Conservation (phyloP, 2,329 filamentous ascomycete species). For the Penicillium sp. region DNA sequence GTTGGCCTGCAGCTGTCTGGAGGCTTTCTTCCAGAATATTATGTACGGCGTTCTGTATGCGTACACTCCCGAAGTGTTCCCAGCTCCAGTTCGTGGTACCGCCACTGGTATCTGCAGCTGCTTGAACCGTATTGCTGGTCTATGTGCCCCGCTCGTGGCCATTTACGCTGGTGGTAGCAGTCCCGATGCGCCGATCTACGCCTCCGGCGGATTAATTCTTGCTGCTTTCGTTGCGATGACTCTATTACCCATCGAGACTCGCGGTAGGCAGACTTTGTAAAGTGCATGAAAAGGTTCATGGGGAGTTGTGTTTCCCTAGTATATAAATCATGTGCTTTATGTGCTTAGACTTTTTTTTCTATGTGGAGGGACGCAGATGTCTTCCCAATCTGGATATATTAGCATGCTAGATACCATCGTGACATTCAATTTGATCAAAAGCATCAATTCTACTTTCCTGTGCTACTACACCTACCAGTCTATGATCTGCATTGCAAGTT, state of each 20-base stretch:
- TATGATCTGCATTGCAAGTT: neutral
- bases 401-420: slow-evolving; percentile 14
- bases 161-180: slow-evolving; percentile 45
- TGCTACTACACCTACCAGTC: too few species aligned
- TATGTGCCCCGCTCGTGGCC: slow-evolving; percentile 51
- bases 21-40: slow-evolving; percentile 61
- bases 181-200: slow-evolving; percentile 51
- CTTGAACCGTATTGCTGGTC: slow-evolving; percentile 50
- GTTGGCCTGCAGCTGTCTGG: slow-evolving; percentile 56
- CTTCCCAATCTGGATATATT: slow-evolving; percentile 11
- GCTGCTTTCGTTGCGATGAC: slow-evolving; percentile 52
- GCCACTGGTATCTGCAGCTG: slow-evolving; percentile 55
- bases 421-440: slow-evolving; percentile 1
- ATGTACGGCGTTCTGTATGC: slow-evolving; percentile 62
- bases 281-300: neutral
- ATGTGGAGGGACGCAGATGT: neutral
- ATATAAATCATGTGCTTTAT: neutral
- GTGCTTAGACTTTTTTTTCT: neutral
- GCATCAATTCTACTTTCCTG: neutral
- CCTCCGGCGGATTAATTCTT: slow-evolving; percentile 49
- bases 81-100: slow-evolving; percentile 58
- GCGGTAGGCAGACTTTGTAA: slow-evolving; percentile 48
- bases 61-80: slow-evolving; percentile 64
- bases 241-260: slow-evolving; percentile 52
- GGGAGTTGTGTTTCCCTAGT: neutral